Percentiles rank a stretch among this genome's conserved stretches.
Evolutionary conservation across 2,329 filamentous ascomycete genomes (phyloP).

Genomic region (Curvularia sp.): DNA sequence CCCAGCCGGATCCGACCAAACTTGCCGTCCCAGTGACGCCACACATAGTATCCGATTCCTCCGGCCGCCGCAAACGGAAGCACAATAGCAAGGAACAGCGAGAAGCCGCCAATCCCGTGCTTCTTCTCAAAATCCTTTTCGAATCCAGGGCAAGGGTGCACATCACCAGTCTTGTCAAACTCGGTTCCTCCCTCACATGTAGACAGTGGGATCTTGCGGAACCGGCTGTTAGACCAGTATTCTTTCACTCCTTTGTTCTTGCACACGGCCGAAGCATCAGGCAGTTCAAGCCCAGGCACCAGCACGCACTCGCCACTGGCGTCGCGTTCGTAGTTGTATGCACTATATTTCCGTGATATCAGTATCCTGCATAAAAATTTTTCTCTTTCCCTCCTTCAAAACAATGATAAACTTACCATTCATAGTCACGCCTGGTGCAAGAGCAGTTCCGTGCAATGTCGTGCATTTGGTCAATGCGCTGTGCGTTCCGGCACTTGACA

Average conservation of each 20-base stretch:
- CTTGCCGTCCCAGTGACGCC: conserved; percentile 83
- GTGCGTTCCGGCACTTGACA: conserved; percentile 81
- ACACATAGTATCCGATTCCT: conserved; percentile 83
- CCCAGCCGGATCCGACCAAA: conserved; percentile 91
- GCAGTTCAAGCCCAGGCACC: conserved; percentile 74
- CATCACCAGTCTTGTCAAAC: conserved; percentile 70
- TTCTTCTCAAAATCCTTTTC: conserved; percentile 83
- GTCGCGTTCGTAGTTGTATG: conserved; percentile 90
- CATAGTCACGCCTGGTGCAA: conserved; percentile 85
- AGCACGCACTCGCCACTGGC: conserved; percentile 78
- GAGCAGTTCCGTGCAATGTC: conserved; percentile 76
- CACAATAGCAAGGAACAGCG: conserved; percentile 84
- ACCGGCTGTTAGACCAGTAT: conserved; percentile 86
- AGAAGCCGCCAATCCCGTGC: conserved; percentile 72
- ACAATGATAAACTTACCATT: conserved; percentile 71
- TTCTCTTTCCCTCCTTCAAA: background rate
- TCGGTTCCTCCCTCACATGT: conserved; percentile 81
- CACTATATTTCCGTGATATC: conserved; percentile 60
- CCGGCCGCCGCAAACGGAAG: conserved; percentile 75
- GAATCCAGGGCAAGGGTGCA: conserved; percentile 75
- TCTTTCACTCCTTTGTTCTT: conserved; percentile 71
- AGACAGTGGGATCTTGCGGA: conserved; percentile 86
- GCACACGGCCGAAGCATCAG: conserved; percentile 67
- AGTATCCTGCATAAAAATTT: background rate
- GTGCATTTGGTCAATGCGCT: conserved; percentile 69